phyloP scores from a whole-genome alignment of 1,284 basidiomycete species.

The Flammula alnicola region DNA sequence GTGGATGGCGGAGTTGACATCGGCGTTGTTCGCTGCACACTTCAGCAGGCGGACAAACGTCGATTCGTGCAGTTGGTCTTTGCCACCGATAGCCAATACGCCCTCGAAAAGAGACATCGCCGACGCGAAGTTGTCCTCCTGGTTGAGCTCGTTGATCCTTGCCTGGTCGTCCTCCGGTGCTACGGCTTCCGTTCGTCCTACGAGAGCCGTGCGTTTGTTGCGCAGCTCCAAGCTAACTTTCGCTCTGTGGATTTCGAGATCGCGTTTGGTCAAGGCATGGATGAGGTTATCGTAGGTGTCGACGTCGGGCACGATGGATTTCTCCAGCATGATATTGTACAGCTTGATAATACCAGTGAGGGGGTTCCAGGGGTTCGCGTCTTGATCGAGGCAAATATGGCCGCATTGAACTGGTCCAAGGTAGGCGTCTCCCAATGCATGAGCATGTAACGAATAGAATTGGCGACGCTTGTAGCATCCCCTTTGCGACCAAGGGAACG shows the following conservation, averaged over 20 bases:
- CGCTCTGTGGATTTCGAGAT: constrained; percentile 65
- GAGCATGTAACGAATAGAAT: constrained; percentile 36
- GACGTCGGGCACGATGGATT: constrained; percentile 67
- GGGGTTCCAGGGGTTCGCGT: constrained; percentile 56
- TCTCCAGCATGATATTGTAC: constrained; percentile 80
- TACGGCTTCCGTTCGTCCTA: constrained; percentile 24
- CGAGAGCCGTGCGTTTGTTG: constrained; percentile 38
- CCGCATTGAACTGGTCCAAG: constrained; percentile 67
- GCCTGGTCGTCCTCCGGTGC: constrained; percentile 36
- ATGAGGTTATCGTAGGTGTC: constrained; percentile 77
- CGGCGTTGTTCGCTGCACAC: constrained; percentile 62
- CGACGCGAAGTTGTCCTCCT: constrained; percentile 73
- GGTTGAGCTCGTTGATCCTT: constrained; percentile 47
- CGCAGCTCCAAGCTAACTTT: constrained; percentile 50
- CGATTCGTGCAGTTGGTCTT: constrained; percentile 38
- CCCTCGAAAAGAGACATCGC: constrained; percentile 79
- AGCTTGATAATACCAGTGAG: constrained; percentile 66
- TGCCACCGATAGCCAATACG: constrained; percentile 45
- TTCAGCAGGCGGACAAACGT: constrained; percentile 67
- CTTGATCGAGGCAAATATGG: constrained; percentile 58
- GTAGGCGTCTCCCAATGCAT: constrained; percentile 27
- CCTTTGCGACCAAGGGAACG: background rate
- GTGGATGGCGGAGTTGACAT: constrained; percentile 67
- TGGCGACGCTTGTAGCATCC: constrained; percentile 14
- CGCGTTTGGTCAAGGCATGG: constrained; percentile 71